Evolutionary conservation across 495 filamentous ascomycete genomes (phyloP).

Genomic region (Stereocaulon alpinum): DNA sequence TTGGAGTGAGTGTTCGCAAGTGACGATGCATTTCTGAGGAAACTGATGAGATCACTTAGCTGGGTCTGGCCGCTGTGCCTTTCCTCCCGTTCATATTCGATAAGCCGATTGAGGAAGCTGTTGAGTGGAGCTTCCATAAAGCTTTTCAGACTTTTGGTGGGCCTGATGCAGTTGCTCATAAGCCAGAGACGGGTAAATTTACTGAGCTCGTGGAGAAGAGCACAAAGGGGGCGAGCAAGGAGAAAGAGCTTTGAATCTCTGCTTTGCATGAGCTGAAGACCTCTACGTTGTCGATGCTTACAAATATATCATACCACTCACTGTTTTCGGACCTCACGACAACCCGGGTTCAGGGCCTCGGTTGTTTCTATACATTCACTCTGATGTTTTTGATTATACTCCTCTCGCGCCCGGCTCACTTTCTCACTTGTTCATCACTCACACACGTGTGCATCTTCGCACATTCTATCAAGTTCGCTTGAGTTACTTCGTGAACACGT

Average conservation of each 20-base stretch:
- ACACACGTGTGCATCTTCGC: too few species aligned
- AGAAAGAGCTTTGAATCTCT: constrained; percentile 20
- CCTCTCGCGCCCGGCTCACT: too few species aligned
- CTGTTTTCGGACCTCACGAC: not conserved
- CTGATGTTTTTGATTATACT: not conserved
- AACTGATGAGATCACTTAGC: constrained; percentile 25
- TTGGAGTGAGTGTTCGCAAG: constrained; percentile 50
- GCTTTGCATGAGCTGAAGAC: not conserved
- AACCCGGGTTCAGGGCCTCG: not conserved
- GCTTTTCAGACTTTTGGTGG: constrained; percentile 62
- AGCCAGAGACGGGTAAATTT: constrained; percentile 17
- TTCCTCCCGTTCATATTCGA: constrained; percentile 86
- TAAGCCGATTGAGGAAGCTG: constrained; percentile 79
- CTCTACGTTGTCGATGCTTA: not conserved
- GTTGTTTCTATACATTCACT: not conserved
- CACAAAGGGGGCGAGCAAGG: constrained; percentile 16
- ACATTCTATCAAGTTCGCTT: too few species aligned
- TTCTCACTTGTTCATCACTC: too few species aligned
- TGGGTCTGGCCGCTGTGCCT: constrained; percentile 80
- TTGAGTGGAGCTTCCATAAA: constrained; percentile 82
- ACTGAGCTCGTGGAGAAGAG: constrained; percentile 13
- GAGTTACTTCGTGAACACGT: too few species aligned
- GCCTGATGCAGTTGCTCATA: constrained; percentile 36
- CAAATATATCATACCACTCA: constrained; percentile 7
- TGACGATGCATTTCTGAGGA: not conserved